phyloP scores from a whole-genome alignment of 345 rosid genomes.

The Pistacia vera region DNA sequence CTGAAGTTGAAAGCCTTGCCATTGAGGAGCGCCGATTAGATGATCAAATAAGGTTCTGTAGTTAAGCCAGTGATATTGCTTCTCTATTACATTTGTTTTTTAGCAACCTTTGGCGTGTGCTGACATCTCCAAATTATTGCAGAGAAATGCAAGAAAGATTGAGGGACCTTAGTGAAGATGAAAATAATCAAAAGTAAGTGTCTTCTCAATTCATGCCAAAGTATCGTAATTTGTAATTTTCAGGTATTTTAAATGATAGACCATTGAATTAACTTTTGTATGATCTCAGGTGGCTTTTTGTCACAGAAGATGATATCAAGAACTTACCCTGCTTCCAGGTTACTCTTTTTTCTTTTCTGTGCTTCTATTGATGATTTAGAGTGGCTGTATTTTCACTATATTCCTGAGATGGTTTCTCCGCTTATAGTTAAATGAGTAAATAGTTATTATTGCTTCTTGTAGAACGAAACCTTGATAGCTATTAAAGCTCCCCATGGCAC shows the following conservation, averaged over 20 bases:
- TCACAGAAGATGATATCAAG: conserved; percentile 97
- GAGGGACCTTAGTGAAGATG: conserved; percentile 89
- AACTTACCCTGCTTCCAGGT: conserved; percentile 93
- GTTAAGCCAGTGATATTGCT: conserved; percentile 17
- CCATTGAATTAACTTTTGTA: conserved; percentile 25
- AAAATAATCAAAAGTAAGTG: conserved; percentile 85
- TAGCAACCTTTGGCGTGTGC: conserved; percentile 20
- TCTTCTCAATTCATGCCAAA: conserved; percentile 18
- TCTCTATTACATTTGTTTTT: conserved; percentile 9
- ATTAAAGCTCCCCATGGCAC: conserved; percentile 99
- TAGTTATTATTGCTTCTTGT: conserved; percentile 21
- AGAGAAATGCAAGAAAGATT: conserved; percentile 89
- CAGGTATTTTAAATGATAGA: conserved; percentile 9
- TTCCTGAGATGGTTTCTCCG: conserved; percentile 9
- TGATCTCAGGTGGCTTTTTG: conserved; percentile 80
- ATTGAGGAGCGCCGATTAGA: conserved; percentile 67
- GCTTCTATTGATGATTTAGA: neutral
- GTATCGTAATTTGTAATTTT: conserved; percentile 3
- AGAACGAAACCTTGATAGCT: conserved; percentile 96
- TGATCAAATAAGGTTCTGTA: conserved; percentile 59
- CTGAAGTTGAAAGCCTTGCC: conserved; percentile 75
- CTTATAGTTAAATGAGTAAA: conserved; percentile 5
- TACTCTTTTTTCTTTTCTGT: conserved; percentile 19
- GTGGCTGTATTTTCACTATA: conserved; percentile 7
- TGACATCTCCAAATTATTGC: conserved; percentile 41